Evolutionary conservation across 2,329 filamentous ascomycete species (phyloP).

Genomic region (Dendryphion nanum): DNA sequence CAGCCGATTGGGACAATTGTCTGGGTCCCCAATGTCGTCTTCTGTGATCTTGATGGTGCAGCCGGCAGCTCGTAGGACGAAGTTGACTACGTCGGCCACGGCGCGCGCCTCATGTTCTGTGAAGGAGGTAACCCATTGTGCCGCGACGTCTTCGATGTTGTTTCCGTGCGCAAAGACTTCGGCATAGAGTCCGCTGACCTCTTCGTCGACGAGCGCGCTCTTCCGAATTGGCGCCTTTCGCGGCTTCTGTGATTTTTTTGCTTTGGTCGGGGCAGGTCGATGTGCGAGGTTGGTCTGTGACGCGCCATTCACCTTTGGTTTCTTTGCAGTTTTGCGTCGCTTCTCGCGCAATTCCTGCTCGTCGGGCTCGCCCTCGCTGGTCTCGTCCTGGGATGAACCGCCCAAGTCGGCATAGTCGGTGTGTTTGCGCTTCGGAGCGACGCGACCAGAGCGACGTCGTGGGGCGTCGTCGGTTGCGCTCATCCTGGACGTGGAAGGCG

Average conservation of each 20-base stretch:
- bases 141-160: constrained; percentile 55
- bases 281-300: constrained; percentile 55
- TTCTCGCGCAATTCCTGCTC: constrained; percentile 40
- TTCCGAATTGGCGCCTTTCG: constrained; percentile 53
- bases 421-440: constrained; percentile 40
- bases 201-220: constrained; percentile 49
- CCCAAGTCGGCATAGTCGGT: constrained; percentile 21
- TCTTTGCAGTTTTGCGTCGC: constrained; percentile 43
- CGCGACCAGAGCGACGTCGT: constrained; percentile 43
- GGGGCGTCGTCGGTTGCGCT: constrained; percentile 26
- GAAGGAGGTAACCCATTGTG: constrained; percentile 58
- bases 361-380: constrained; percentile 39
- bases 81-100: constrained; percentile 60
- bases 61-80: constrained; percentile 68
- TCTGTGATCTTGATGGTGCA: constrained; percentile 75
- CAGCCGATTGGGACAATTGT: constrained; percentile 77
- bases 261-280: constrained; percentile 44
- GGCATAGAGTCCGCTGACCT: constrained; percentile 58
- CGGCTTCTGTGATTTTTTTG: constrained; percentile 36
- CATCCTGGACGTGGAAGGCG: constrained; percentile 18
- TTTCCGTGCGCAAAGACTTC: constrained; percentile 60
- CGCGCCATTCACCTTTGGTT: constrained; percentile 56
- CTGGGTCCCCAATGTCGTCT: constrained; percentile 84
- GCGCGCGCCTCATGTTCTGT: constrained; percentile 55
- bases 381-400: constrained; percentile 27